Evolutionary conservation across 495 filamentous ascomycete genomes (phyloP), one percentile per base, ranked within the genome.

Genomic region (Tirmania nivea): DNA sequence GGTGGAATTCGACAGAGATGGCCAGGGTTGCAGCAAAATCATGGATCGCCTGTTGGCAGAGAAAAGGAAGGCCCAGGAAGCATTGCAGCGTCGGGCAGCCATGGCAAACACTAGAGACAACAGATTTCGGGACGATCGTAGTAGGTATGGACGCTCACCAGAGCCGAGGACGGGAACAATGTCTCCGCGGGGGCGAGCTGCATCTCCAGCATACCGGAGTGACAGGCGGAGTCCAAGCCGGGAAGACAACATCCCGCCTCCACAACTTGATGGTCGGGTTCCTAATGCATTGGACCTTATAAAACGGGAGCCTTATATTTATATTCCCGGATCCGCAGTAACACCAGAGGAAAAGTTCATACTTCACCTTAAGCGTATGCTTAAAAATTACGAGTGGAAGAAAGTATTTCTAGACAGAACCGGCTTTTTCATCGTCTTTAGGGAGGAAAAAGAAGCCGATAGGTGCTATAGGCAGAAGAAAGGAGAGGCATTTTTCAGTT

Each of bases 351-450:
- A 74, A 8, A 75, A 83, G 3, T 94, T 87, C 2, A 73, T 94
- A 47, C 73, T 77, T 2, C 90, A 99, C 66, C 70, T 99, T 66
- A 81, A 81, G 66, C 88, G 86, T 66, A 78, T 88, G 20, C 70
- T 96, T 34, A 86, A 85, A 63, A 73, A 77, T 14, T 93, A 79
- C 63, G 67, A 75, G 52, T 82, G 84, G 66, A 79, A 80, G 53
- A 75, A 83, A 51, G 81, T 96, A 52, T 74, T 84, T 42, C 78
- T 78, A 48, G 90, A 99, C 62, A 76, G 74, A 50, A 80, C 76
- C 9, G 90, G 90, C 0, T 99, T 94, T 67, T 96, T 85, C 65
- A 79, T 96, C 58, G 73, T 84, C 34, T 99, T 96, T 59, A 78
- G 74, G 36, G 92, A 92, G 17, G 79, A 88, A 55, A 71, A 79